Percentiles rank a stretch among this genome's conserved stretches.
Evolutionary conservation across 345 rosid species (phyloP).

Genomic region (Gossypium rotundifolium): DNA sequence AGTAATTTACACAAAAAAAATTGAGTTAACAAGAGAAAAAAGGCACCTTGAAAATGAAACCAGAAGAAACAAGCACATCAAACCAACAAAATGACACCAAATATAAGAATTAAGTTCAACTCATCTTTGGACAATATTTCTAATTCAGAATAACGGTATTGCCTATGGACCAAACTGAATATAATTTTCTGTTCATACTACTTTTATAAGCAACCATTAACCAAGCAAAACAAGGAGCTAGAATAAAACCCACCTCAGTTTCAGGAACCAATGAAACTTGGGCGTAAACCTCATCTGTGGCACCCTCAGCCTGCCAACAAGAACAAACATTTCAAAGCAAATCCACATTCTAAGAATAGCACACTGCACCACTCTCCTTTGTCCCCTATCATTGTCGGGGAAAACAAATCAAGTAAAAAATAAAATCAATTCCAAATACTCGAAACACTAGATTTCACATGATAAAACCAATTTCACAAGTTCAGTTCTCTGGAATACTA

Average conservation of each 20-base stretch:
- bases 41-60: not conserved
- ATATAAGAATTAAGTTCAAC: not conserved
- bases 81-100: not conserved
- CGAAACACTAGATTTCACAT: too few species aligned
- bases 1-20: not conserved
- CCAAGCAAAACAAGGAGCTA: slow-evolving; percentile 4
- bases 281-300: slow-evolving; percentile 87
- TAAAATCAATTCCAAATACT: not conserved
- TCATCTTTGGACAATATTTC: not conserved
- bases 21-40: not conserved
- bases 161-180: not conserved
- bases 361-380: not conserved
- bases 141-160: not conserved
- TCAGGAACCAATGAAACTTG: slow-evolving; percentile 81
- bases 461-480: not conserved
- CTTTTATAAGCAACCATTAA: not conserved
- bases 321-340: slow-evolving; percentile 19
- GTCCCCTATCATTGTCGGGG: too few species aligned
- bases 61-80: not conserved
- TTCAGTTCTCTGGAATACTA: not conserved
- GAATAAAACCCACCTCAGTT: slow-evolving; percentile 51
- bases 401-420: not conserved
- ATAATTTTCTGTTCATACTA: not conserved
- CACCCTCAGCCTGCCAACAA: slow-evolving; percentile 71
- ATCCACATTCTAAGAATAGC: not conserved